Percentiles rank a stretch among this genome's conserved stretches.
Evolutionary conservation across 305 asterid genomes (phyloP).

Genomic region (Fraxinus dipetala): DNA sequence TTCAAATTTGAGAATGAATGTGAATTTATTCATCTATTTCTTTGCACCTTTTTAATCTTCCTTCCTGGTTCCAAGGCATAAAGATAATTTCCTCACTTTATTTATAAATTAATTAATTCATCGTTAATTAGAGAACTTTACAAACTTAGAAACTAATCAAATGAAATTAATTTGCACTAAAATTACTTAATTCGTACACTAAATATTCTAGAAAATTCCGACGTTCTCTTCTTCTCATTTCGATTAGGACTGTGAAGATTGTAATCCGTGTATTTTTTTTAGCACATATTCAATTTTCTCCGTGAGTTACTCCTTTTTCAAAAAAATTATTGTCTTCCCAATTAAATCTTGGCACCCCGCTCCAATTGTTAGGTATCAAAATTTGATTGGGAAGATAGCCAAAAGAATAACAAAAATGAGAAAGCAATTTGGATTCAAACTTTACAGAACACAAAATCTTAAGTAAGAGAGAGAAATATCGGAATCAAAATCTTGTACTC

Average conservation of each 20-base stretch:
- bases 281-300: background rate
- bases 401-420: background rate
- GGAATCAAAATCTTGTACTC: background rate
- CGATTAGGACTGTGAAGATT: background rate
- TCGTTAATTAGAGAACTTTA: background rate
- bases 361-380: background rate
- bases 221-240: background rate
- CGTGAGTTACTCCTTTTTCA: background rate
- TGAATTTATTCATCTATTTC: background rate
- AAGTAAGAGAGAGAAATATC: background rate
- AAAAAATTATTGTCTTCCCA: background rate
- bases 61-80: background rate
- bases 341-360: background rate
- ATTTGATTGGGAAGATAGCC: background rate
- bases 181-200: background rate
- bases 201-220: background rate
- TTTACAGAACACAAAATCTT: too few relatives aligned
- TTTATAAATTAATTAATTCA: background rate
- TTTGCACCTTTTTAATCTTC: background rate
- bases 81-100: background rate
- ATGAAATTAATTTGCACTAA: background rate
- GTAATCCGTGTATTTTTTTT: background rate
- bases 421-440: background rate
- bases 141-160: background rate
- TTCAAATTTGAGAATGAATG: background rate